These are phyloP conservation scores for Pestalotiopsis sp. DNA, from an alignment of 2,329 filamentous ascomycete genomes.

Conservation along the genomic window DNA sequence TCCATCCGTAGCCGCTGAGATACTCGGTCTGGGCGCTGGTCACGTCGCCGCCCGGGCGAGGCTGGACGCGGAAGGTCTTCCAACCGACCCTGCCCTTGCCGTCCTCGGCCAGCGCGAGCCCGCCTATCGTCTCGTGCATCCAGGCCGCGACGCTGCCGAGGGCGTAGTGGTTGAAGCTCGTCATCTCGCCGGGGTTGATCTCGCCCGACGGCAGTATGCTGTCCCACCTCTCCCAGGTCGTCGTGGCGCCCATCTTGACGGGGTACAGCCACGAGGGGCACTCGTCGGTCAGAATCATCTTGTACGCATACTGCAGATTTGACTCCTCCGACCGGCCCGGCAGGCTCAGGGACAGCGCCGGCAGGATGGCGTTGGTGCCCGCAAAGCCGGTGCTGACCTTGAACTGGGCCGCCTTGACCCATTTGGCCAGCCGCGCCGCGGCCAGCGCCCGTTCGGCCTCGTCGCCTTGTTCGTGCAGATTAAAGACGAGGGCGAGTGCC, in stretches of 20 bases:
- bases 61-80: slow-evolving; percentile 14
- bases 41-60: slow-evolving; percentile 11
- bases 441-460: neutral
- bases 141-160: slow-evolving; percentile 39
- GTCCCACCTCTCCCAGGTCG: slow-evolving; percentile 43
- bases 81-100: slow-evolving; percentile 20
- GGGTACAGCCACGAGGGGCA: slow-evolving; percentile 40
- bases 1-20: slow-evolving; percentile 8
- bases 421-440: slow-evolving; percentile 14
- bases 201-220: slow-evolving; percentile 34
- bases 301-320: slow-evolving; percentile 25
- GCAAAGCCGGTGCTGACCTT: slow-evolving; percentile 26
- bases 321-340: neutral
- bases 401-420: slow-evolving; percentile 16
- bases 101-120: slow-evolving; percentile 25
- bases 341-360: slow-evolving; percentile 7
- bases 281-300: slow-evolving; percentile 36
- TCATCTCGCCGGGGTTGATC: slow-evolving; percentile 40
- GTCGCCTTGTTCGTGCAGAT: slow-evolving; percentile 12
- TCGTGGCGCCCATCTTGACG: slow-evolving; percentile 39
- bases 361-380: slow-evolving; percentile 23
- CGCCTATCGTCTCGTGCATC: slow-evolving; percentile 35
- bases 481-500: slow-evolving; percentile 22
- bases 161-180: slow-evolving; percentile 41
- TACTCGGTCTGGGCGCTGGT: slow-evolving; percentile 6